phyloP scores from a whole-genome alignment of 495 filamentous ascomycete species.

The Penicillium turbatum region DNA sequence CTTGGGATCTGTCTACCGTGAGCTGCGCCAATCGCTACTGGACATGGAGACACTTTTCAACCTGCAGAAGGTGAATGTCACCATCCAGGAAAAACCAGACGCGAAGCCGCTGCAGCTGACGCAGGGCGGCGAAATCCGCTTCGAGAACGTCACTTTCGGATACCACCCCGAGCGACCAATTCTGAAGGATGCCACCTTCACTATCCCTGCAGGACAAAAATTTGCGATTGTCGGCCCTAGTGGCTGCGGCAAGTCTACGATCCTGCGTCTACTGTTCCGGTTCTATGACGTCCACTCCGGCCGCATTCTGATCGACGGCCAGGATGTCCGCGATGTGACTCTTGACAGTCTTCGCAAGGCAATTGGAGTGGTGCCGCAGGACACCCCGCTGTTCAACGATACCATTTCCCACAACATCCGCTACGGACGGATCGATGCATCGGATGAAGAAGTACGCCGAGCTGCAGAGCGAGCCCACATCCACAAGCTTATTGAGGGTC shows the following conservation, averaged over 20 bases:
- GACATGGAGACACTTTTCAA: conserved; percentile 99
- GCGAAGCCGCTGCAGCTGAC: conserved; percentile 67
- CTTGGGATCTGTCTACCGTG: conserved; percentile 90
- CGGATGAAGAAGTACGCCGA: conserved; percentile 63
- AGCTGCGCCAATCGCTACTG: conserved; percentile 86
- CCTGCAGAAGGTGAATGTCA: conserved; percentile 94
- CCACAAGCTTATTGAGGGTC: conserved; percentile 69
- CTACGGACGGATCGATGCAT: conserved; percentile 84
- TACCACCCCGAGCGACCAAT: conserved; percentile 87
- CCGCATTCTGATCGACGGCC: conserved; percentile 85
- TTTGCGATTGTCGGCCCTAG: conserved; percentile 92
- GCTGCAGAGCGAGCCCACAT: conserved; percentile 80
- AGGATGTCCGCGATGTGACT: conserved; percentile 80
- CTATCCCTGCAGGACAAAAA: conserved; percentile 92
- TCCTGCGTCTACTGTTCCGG: conserved; percentile 85
- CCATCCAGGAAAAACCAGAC: conserved; percentile 68
- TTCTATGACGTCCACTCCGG: conserved; percentile 90
- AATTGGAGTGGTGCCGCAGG: conserved; percentile 96
- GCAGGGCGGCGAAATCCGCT: conserved; percentile 81
- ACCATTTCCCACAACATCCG: conserved; percentile 92
- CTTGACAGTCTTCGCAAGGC: conserved; percentile 76
- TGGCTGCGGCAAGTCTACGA: conserved; percentile 94
- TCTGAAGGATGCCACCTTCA: conserved; percentile 75
- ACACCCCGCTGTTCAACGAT: conserved; percentile 95
- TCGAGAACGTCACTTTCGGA: conserved; percentile 93